Conservation (phyloP, 2,329 filamentous ascomycete genomes). For the Scedosporium boydii region DNA sequence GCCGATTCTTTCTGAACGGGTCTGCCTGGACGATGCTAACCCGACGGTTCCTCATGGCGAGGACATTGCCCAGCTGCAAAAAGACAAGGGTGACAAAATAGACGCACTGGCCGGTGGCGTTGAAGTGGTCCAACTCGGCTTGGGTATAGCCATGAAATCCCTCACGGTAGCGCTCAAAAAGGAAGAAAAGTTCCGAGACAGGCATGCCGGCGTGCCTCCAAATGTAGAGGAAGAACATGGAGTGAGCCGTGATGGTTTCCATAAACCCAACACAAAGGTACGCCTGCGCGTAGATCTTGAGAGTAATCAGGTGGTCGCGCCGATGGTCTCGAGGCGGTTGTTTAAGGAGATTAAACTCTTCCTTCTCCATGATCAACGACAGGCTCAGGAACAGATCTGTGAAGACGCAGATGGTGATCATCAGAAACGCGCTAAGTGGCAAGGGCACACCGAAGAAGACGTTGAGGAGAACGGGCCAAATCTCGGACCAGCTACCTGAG, state of each 20-base stretch:
- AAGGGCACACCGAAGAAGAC: constrained; percentile 25
- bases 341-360: constrained; percentile 42
- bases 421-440: constrained; percentile 14
- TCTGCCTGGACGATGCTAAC: constrained; percentile 42
- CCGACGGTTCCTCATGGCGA: constrained; percentile 41
- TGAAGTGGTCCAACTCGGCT: constrained; percentile 36
- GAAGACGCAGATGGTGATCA: constrained; percentile 50
- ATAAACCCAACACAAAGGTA: constrained; percentile 43
- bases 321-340: constrained; percentile 40
- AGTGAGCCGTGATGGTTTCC: constrained; percentile 37
- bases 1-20: constrained; percentile 33
- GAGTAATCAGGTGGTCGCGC: constrained; percentile 41
- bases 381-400: constrained; percentile 43
- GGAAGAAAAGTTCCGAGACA: constrained; percentile 35
- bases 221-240: constrained; percentile 47
- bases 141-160: constrained; percentile 39
- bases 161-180: constrained; percentile 35
- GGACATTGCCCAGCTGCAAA: constrained; percentile 44
- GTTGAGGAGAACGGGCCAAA: constrained; percentile 47
- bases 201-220: constrained; percentile 37
- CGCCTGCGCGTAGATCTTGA: constrained; percentile 40
- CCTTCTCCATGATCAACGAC: constrained; percentile 44
- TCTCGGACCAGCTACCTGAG: constrained; percentile 47
- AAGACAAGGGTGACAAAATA: constrained; percentile 46
- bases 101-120: constrained; percentile 37